Base-by-base conservation (phyloP, 768 basidiomycete species). In the Stropharia rugosoannulata region DNA sequence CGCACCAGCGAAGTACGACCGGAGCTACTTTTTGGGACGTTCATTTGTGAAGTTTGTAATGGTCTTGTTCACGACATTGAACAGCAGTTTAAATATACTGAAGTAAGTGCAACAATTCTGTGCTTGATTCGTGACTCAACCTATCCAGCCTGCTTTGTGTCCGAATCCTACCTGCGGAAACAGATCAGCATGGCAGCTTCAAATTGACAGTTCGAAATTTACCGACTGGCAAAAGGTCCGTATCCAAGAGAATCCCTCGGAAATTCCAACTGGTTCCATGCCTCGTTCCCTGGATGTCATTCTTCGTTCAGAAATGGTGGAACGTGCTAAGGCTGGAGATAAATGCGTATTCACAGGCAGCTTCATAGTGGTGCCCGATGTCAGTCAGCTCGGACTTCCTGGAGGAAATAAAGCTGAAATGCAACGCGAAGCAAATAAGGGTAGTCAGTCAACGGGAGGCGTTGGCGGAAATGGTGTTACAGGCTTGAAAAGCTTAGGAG, bases 191-290 rank as follows among this genome's bases (percentile, higher is more conserved):
- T 99, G 95, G 95, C 87, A 95, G 66, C 83, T 99, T 40, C 92
- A 95, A 67, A 93, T 98, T 55, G 96, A 98, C 68, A 87, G 88
- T 51, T 95, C 93, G 27, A 95, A 93, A 69, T 99, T 99, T 68
- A 92, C 93, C 0, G 97, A 99, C 68, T 98, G 97, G 97, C 97
- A 99, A 71, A 98, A 98, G 71, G 95, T 98, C 46, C 87, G 97
- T 42, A 98, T 99, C 43, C 97, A 99, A 67, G 97, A 99, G 75
- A 98, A 98, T 65, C 89, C 96, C 9, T 97, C 95, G 25, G 97
- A 98, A 73, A 98, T 99, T 55, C 97, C 97, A 1, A 98, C 96
- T 0, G 97, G 97, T 1, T 93, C 90, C 3, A 99, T 98, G 97
- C 97, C 97, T 27, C 87, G 96, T 32, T 96, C 94, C 25, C 75